Percentiles rank a stretch among this genome's conserved stretches.
phyloP scores from a whole-genome alignment of 495 filamentous ascomycete species.

The Penicillium roqueforti region DNA sequence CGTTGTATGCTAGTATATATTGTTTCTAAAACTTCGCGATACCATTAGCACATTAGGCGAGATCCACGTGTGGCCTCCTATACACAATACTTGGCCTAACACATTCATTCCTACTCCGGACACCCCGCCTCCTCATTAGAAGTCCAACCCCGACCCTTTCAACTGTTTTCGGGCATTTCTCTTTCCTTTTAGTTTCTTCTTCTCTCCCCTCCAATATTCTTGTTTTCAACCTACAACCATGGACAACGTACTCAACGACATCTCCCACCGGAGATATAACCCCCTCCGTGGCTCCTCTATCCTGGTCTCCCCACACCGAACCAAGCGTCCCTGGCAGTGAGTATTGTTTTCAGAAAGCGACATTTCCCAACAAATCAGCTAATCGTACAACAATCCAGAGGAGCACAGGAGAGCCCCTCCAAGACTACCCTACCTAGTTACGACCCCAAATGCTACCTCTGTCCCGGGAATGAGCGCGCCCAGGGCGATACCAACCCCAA shows the following conservation, averaged over 20 bases:
- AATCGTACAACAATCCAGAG: slow-evolving; percentile 53
- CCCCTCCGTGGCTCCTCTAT: slow-evolving; percentile 85
- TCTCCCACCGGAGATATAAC: slow-evolving; percentile 94
- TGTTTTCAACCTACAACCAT: slow-evolving; percentile 29
- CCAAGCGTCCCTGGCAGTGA: slow-evolving; percentile 98
- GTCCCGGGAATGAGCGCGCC: slow-evolving; percentile 88
- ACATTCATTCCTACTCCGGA: slow-evolving; percentile 8
- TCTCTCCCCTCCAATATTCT: slow-evolving; percentile 11
- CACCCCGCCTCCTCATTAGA: slow-evolving; percentile 16
- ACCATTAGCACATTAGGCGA: not conserved
- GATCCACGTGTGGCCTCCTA: not conserved
- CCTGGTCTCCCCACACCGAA: slow-evolving; percentile 90
- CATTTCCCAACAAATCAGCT: not conserved
- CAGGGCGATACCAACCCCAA: slow-evolving; percentile 83
- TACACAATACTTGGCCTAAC: not conserved
- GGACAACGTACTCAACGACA: slow-evolving; percentile 85
- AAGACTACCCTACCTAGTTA: slow-evolving; percentile 73
- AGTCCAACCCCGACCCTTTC: slow-evolving; percentile 2
- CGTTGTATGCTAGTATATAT: not conserved
- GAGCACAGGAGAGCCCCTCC: slow-evolving; percentile 80
- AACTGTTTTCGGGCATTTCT: slow-evolving; percentile 1
- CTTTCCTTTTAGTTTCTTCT: slow-evolving; percentile 1
- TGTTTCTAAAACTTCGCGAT: not conserved
- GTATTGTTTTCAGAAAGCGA: slow-evolving; percentile 29
- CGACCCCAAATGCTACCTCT: slow-evolving; percentile 92